These are phyloP conservation scores for Exophiala sp. DNA, from an alignment of 2,329 filamentous ascomycete species.

Conservation along the genomic window DNA sequence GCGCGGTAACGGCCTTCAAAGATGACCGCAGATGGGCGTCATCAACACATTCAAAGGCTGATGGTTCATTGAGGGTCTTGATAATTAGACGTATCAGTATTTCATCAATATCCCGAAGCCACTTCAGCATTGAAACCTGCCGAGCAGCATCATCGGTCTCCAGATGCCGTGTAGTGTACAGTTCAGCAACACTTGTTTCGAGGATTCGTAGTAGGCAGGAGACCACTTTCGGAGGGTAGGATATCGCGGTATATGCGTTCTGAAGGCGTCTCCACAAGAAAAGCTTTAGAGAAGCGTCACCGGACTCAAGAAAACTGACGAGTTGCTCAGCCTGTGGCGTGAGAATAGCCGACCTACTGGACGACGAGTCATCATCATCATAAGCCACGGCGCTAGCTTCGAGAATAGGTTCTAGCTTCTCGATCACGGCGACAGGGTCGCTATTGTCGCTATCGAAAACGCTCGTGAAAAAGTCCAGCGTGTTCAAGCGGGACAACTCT, in stretches of 20 bases:
- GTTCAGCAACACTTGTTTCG: slow-evolving; percentile 69
- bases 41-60: slow-evolving; percentile 77
- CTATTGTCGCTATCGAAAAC: slow-evolving; percentile 78
- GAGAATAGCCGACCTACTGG: slow-evolving; percentile 11
- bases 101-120: slow-evolving; percentile 72
- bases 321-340: slow-evolving; percentile 55
- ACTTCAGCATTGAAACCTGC: slow-evolving; percentile 65
- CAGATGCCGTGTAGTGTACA: slow-evolving; percentile 55
- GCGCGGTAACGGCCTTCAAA: slow-evolving; percentile 62
- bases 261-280: slow-evolving; percentile 89
- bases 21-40: slow-evolving; percentile 69
- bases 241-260: slow-evolving; percentile 78
- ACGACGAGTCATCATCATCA: slow-evolving; percentile 6
- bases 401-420: slow-evolving; percentile 84
- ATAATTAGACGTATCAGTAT: slow-evolving; percentile 66
- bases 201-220: slow-evolving; percentile 82
- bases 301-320: slow-evolving; percentile 74
- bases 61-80: slow-evolving; percentile 59
- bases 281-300: slow-evolving; percentile 73
- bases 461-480: slow-evolving; percentile 90
- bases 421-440: slow-evolving; percentile 78
- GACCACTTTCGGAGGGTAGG: slow-evolving; percentile 79
- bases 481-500: slow-evolving; percentile 86
- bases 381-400: slow-evolving; percentile 51
- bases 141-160: slow-evolving; percentile 53